A percentile compares a stretch with the other conserved stretches of the same genome.
These are phyloP conservation scores for Brasilioporus rufonigricans DNA, from an alignment of 768 basidiomycete species.

Conservation along the genomic window DNA sequence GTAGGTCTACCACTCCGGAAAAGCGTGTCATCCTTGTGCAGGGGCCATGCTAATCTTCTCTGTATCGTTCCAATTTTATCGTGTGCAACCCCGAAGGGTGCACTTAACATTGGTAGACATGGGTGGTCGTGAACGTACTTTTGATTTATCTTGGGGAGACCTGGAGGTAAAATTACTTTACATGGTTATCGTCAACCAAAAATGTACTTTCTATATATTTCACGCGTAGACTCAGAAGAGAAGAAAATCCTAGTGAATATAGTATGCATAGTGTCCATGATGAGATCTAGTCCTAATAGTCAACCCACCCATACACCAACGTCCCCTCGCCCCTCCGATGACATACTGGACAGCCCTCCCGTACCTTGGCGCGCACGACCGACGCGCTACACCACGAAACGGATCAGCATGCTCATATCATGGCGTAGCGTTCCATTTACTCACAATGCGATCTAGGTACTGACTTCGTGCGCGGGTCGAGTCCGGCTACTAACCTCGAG, in stretches of 20 bases:
- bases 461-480: slow-evolving; percentile 43
- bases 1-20: slow-evolving; percentile 80
- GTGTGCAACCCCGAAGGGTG: slow-evolving; percentile 71
- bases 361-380: slow-evolving; percentile 60
- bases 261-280: slow-evolving; percentile 7
- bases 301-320: neutral
- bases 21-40: slow-evolving; percentile 99
- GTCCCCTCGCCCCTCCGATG: slow-evolving; percentile 53
- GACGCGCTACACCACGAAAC: slow-evolving; percentile 52
- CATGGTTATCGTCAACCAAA: neutral
- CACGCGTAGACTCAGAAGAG: neutral
- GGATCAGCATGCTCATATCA: neutral
- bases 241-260: slow-evolving; percentile 6
- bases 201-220: neutral
- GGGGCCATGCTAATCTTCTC: slow-evolving; percentile 84
- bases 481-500: slow-evolving; percentile 42
- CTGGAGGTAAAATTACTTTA: neutral
- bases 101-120: fast-evolving
- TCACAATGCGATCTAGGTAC: slow-evolving; percentile 79
- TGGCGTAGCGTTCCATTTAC: slow-evolving; percentile 16
- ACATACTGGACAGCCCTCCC: slow-evolving; percentile 78
- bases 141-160: slow-evolving; percentile 22
- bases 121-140: slow-evolving; percentile 6
- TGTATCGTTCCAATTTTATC: slow-evolving; percentile 99
- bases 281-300: slow-evolving; percentile 9